Evolutionary conservation across 2,329 filamentous ascomycete genomes (phyloP).

Genomic region (Calonectria henricotiae): DNA sequence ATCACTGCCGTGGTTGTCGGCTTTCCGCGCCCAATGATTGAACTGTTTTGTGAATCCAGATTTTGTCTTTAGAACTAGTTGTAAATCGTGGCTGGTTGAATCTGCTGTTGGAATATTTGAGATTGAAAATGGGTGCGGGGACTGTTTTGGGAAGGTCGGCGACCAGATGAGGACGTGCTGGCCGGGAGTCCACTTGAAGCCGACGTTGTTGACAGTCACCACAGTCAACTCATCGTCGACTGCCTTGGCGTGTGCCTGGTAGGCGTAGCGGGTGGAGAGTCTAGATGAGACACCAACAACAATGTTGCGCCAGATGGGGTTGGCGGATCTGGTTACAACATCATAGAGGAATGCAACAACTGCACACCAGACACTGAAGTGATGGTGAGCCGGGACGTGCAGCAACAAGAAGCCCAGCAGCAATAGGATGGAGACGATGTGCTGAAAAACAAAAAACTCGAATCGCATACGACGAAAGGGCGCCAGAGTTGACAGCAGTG

Average conservation of each 20-base stretch:
- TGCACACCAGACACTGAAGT: slow-evolving; percentile 53
- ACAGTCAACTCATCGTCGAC: slow-evolving; percentile 46
- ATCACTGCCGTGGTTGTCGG: slow-evolving; percentile 35
- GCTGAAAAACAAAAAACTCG: slow-evolving; percentile 53
- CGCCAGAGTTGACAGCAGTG: slow-evolving; percentile 44
- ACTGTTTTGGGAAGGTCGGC: slow-evolving; percentile 48
- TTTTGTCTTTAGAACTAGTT: slow-evolving; percentile 49
- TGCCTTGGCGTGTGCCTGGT: slow-evolving; percentile 44
- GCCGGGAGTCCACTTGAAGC: slow-evolving; percentile 48
- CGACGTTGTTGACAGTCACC: slow-evolving; percentile 45
- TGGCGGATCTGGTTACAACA: slow-evolving; percentile 50
- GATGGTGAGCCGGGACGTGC: slow-evolving; percentile 51
- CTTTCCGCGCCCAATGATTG: slow-evolving; percentile 48
- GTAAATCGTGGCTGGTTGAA: slow-evolving; percentile 40
- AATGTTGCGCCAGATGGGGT: slow-evolving; percentile 51
- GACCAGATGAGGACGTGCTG: slow-evolving; percentile 52
- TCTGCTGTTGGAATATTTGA: slow-evolving; percentile 38
- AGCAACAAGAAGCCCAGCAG: slow-evolving; percentile 47
- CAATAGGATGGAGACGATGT: slow-evolving; percentile 48
- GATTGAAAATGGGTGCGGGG: slow-evolving; percentile 51
- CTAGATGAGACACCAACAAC: slow-evolving; percentile 40
- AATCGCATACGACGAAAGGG: slow-evolving; percentile 52
- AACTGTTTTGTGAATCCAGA: slow-evolving; percentile 45
- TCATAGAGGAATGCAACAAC: slow-evolving; percentile 50
- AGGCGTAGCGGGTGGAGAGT: slow-evolving; percentile 41